Evolutionary conservation across 768 basidiomycete genomes (phyloP).

Genomic region (Termitomyces sp.): DNA sequence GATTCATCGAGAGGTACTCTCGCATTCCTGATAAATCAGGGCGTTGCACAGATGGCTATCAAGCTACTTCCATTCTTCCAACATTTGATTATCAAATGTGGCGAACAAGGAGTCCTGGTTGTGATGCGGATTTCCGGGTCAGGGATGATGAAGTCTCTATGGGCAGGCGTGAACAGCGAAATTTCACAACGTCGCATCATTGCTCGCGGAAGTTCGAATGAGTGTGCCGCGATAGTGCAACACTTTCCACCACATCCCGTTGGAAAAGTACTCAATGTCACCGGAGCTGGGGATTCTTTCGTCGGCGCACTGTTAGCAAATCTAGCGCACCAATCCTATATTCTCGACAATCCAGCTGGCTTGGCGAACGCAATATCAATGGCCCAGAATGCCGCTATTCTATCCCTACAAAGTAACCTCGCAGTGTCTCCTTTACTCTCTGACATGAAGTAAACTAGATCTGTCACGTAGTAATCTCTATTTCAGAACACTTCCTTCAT

Average conservation of each 20-base stretch:
- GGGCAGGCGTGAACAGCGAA: slow-evolving; percentile 50
- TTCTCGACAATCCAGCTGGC: slow-evolving; percentile 42
- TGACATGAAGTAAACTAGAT: slow-evolving; percentile 7
- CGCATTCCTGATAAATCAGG: slow-evolving; percentile 63
- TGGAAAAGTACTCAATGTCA: slow-evolving; percentile 62
- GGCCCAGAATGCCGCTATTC: slow-evolving; percentile 64
- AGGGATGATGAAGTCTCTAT: slow-evolving; percentile 40
- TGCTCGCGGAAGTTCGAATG: slow-evolving; percentile 41
- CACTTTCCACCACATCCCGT: slow-evolving; percentile 64
- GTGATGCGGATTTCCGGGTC: slow-evolving; percentile 48
- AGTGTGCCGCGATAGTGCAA: slow-evolving; percentile 54
- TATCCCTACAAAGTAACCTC: slow-evolving; percentile 52
- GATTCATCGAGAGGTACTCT: slow-evolving; percentile 41
- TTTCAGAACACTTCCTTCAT: slow-evolving; percentile 4
- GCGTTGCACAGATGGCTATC: slow-evolving; percentile 77
- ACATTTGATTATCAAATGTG: slow-evolving; percentile 84
- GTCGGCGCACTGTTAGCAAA: slow-evolving; percentile 72
- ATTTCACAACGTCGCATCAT: slow-evolving; percentile 46
- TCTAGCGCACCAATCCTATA: slow-evolving; percentile 41
- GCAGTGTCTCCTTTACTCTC: slow-evolving; percentile 70
- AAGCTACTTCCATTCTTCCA: slow-evolving; percentile 83
- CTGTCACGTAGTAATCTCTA: background rate
- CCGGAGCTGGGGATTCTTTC: slow-evolving; percentile 51
- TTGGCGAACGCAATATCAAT: slow-evolving; percentile 44
- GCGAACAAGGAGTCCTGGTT: slow-evolving; percentile 61